Conservation (phyloP, 2,329 filamentous ascomycete species). For the Lithohypha guttulata region DNA sequence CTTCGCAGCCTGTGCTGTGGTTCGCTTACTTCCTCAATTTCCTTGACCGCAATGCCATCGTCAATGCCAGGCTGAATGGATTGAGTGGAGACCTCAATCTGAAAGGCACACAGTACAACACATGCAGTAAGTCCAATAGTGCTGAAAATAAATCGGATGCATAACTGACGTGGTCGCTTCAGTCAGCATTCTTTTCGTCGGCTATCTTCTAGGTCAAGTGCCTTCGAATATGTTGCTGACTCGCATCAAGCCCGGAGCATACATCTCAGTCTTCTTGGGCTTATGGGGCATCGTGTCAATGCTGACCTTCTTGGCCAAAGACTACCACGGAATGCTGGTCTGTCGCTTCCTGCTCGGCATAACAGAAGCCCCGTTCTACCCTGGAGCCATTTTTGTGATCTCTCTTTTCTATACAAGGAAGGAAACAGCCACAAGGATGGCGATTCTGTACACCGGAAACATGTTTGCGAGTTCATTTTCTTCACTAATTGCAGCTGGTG, state of each 20-base stretch:
- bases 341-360: constrained; percentile 35
- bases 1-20: too few species aligned
- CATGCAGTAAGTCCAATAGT: constrained; percentile 12
- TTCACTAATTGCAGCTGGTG: constrained; percentile 38
- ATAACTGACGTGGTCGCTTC: too few species aligned
- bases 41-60: constrained; percentile 25
- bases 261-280: constrained; percentile 30
- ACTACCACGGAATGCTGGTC: constrained; percentile 11
- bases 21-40: constrained; percentile 24
- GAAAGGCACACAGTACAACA: constrained; percentile 24
- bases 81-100: constrained; percentile 24
- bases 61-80: constrained; percentile 23
- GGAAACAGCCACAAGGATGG: constrained; percentile 42
- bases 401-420: constrained; percentile 50
- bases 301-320: constrained; percentile 21
- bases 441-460: constrained; percentile 40
- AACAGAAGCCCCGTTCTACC: constrained; percentile 29
- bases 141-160: not conserved
- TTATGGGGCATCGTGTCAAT: constrained; percentile 28
- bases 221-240: constrained; percentile 25
- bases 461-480: constrained; percentile 38
- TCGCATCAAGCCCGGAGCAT: constrained; percentile 30
- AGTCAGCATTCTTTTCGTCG: constrained; percentile 26
- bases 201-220: constrained; percentile 20
- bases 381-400: constrained; percentile 25